phyloP scores from a whole-genome alignment of 2,329 filamentous ascomycete species.

The Remersonia thermophila region DNA sequence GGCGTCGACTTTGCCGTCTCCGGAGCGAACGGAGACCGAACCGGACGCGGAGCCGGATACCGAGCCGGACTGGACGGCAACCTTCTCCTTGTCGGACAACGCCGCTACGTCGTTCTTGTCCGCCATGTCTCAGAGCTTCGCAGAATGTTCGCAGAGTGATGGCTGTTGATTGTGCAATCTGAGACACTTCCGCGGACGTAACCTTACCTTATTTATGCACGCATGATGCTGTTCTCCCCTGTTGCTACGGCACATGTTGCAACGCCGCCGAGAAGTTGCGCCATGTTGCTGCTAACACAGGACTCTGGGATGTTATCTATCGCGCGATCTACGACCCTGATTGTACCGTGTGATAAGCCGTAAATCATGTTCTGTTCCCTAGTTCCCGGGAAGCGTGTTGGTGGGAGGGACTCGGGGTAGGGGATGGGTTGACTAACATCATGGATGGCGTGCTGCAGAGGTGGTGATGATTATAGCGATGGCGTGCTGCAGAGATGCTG shows the following conservation, averaged over 20 bases:
- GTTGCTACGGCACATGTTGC: neutral
- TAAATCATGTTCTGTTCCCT: neutral
- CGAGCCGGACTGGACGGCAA: neutral
- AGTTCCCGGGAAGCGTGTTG: neutral
- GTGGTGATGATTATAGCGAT: no score
- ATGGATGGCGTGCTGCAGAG: neutral
- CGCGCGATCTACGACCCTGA: neutral
- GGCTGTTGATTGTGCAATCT: neutral
- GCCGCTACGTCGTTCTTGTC: neutral
- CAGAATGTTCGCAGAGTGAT: neutral
- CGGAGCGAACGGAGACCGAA: neutral
- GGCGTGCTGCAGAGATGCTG: neutral
- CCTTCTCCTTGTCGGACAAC: neutral
- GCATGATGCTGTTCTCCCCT: neutral
- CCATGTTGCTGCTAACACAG: neutral
- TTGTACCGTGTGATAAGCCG: neutral
- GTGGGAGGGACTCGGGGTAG: neutral
- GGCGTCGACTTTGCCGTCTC: neutral
- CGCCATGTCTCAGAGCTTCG: neutral
- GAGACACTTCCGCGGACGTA: neutral
- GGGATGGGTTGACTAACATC: neutral
- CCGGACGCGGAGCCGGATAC: neutral
- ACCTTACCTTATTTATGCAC: neutral
- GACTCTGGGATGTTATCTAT: neutral
- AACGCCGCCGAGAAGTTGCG: neutral